A percentile compares a stretch with the other conserved stretches of the same genome.
Conservation (phyloP, 257 asterid genomes). For the Solanum sitiens region DNA sequence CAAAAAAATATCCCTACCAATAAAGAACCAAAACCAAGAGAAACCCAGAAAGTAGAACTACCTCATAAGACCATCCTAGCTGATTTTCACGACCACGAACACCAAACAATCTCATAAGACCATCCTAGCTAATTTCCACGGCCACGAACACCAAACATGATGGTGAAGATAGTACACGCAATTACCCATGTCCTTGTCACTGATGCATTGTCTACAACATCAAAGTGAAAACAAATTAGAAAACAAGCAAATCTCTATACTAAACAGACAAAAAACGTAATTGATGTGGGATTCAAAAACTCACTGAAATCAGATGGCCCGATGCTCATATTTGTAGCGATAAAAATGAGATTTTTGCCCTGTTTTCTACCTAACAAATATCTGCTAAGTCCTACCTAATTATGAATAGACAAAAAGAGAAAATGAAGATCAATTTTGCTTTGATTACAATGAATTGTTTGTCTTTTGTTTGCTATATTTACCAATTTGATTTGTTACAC, state of each 20-base stretch:
- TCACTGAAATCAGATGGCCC: slow-evolving; percentile 97
- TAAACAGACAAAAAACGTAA: background rate
- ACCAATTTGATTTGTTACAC: background rate
- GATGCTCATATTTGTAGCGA: slow-evolving; percentile 80
- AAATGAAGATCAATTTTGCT: background rate
- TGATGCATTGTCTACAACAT: slow-evolving; percentile 69
- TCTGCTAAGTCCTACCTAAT: background rate
- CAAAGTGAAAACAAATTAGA: background rate
- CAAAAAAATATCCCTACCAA: no score
- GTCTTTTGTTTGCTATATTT: background rate
- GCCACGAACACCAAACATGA: slow-evolving; percentile 77
- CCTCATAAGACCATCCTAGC: slow-evolving; percentile 19
- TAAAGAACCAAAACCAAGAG: no score
- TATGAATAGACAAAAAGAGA: background rate
- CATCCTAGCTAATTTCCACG: slow-evolving; percentile 59
- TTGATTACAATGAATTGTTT: background rate
- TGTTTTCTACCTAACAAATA: background rate
- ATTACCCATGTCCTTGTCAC: slow-evolving; percentile 63
- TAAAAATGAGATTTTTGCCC: slow-evolving; percentile 23
- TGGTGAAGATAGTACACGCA: slow-evolving; percentile 71
- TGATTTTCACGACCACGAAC: no score
- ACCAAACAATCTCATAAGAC: slow-evolving; percentile 23
- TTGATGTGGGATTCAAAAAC: slow-evolving; percentile 8
- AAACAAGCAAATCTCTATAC: background rate
- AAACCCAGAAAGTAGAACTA: background rate